Evolutionary conservation across 2,329 filamentous ascomycete species (phyloP).

Genomic region (Trichoderma koningii): DNA sequence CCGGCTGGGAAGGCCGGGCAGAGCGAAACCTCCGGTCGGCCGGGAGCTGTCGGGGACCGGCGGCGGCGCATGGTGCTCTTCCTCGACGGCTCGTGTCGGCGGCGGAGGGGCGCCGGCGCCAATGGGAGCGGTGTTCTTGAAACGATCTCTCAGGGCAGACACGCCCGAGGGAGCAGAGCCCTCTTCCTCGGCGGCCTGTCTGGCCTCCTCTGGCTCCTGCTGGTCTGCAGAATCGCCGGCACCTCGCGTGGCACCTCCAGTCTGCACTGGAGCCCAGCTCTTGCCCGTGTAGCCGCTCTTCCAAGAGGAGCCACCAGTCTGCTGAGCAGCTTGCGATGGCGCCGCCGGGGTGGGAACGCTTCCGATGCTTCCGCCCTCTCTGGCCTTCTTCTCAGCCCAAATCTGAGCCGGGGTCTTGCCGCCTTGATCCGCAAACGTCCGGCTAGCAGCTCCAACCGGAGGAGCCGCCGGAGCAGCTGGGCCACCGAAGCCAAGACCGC

Average conservation of each 20-base stretch:
- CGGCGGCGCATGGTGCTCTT: slow-evolving; percentile 53
- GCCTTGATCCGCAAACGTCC: slow-evolving; percentile 90
- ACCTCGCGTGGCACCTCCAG: slow-evolving; percentile 62
- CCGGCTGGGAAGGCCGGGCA: slow-evolving; percentile 72
- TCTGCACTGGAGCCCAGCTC: slow-evolving; percentile 83
- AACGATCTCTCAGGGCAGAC: slow-evolving; percentile 76
- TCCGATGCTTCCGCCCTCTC: slow-evolving; percentile 57
- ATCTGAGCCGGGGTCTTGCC: slow-evolving; percentile 96
- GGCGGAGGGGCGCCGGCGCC: slow-evolving; percentile 50
- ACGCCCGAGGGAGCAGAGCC: slow-evolving; percentile 65
- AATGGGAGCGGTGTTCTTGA: slow-evolving; percentile 75
- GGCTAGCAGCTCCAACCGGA: slow-evolving; percentile 77
- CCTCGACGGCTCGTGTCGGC: slow-evolving; percentile 44
- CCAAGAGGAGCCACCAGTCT: slow-evolving; percentile 78
- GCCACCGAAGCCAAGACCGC: slow-evolving; percentile 64
- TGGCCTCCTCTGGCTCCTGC: slow-evolving; percentile 63
- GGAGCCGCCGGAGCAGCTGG: slow-evolving; percentile 55
- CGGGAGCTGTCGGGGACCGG: slow-evolving; percentile 62
- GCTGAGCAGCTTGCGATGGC: slow-evolving; percentile 61
- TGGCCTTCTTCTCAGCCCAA: slow-evolving; percentile 97
- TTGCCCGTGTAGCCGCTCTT: slow-evolving; percentile 91
- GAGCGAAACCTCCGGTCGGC: slow-evolving; percentile 72
- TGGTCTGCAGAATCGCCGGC: slow-evolving; percentile 48
- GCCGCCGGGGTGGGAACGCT: slow-evolving; percentile 47
- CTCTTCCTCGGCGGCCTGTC: slow-evolving; percentile 52